Base-by-base conservation (phyloP, 768 basidiomycete genomes). In the Cystofilobasidium capitatum region DNA sequence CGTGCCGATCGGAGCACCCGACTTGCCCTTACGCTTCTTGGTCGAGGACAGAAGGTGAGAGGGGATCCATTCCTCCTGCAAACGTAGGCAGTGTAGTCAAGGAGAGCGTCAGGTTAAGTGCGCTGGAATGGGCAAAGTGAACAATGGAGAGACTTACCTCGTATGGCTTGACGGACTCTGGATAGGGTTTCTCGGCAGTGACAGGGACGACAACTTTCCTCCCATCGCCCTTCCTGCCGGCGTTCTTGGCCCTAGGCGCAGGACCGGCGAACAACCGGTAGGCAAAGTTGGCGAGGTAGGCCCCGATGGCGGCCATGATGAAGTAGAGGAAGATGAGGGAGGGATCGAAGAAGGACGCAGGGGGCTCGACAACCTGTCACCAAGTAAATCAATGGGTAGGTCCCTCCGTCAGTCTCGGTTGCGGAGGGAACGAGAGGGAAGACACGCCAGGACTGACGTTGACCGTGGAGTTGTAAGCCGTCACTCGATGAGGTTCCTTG, bases 401-500 rank as follows among this genome's bases (percentile, higher is more conserved):
- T 36, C 33, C n/a, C 16, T 5, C 49, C 10, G 24, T 24, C 4
- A n/a, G 12, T 24, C 13, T 26, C 12, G n/a, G 5, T 3, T 14
- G 14, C 42, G 9, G 47, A 55, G 35, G 13, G 16, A 7, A 7
- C 47, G 22, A 36, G 20, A 42, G 22, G 24, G 31, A 39, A 22
- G 26, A 51, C 8, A 35, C 14, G 20, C 7, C 2, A 13, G 42
- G 24, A 31, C 44, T 73, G 45, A 80, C 73, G n/a, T 74, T 72
- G 58, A 78, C 76, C 24, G 75, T 77, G 37, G 75, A 75, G 71
- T 79, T 78, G 66, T 74, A 73, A 0, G 77, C 79, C n/a, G 76
- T 75, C 66, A 62, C 3, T 16, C 62, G 62, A 35, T 54, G 39
- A 2, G 62, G 47, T 33, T 16, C n/a, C 33, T 64, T 39, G 12